Base-by-base conservation (phyloP, 2,329 filamentous ascomycete genomes). In the Ophiognomonia clavigignenti-juglandacearum region DNA sequence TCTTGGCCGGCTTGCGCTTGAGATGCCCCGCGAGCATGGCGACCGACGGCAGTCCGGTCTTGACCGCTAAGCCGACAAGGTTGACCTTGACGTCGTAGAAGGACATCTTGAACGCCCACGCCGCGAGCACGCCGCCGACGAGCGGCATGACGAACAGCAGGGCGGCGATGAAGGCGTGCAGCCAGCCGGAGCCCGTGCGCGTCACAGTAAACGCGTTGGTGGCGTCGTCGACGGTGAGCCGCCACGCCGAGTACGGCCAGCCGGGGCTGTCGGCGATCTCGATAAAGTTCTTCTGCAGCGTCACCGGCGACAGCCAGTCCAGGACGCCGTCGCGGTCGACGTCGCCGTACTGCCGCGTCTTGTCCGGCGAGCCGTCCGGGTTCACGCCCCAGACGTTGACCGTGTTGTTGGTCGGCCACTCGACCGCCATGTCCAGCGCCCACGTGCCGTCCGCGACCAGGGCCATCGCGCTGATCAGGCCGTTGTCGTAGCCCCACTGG, bases 331-430 rank as follows among this genome's bases (percentile, higher is more conserved):
- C 80, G 22, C 68, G 67, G 56, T 85, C 77, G 13, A 82, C 72
- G 58, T 85, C 82, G 19, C 82, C 82, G 51, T 73, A 77, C 2
- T 82, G 73, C 46, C 69, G 72, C 7, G 73, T 74, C 50, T 79
- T 70, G 59, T 85, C 82, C 0, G 82, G 80, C 54, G 76, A 64
- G 18, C 80, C 79, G 60, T 83, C 74, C 0, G 75, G 73, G 55
- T 84, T 81, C 59, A 84, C 79, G 43, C 82, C 82, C 82, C 82
- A 85, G 5, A 82, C 70, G 54, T 84, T 85, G 49, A 84, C 64
- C 56, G 84, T 80, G 47, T 80, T 74, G 39, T 74, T 64, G 3
- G 75, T 73, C 6, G 82, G 82, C 74, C 79, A 85, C 57, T 85
- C 82, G 4, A 73, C 69, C 71, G 83, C 75, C 50, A 83, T 79